phyloP scores from a whole-genome alignment of 257 asterid genomes.

The Primulina tabacum region DNA sequence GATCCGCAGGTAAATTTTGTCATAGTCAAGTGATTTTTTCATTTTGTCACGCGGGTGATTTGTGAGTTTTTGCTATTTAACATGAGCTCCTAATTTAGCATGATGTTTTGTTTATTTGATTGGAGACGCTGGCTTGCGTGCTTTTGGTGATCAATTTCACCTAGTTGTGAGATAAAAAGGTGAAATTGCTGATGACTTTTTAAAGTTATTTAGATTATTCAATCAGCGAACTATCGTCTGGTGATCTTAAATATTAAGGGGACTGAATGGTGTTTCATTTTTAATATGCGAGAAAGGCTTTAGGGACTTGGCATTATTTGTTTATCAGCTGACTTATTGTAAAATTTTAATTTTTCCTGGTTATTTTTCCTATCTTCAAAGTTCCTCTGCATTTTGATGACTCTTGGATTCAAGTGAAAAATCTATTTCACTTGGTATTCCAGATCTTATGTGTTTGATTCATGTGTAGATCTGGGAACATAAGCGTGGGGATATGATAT shows the following conservation, averaged over 20 bases:
- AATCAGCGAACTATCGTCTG: background rate
- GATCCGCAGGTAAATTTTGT: slow-evolving; percentile 66
- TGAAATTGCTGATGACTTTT: background rate
- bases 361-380: background rate
- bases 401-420: background rate
- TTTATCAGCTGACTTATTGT: background rate
- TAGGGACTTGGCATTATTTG: background rate
- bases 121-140: background rate
- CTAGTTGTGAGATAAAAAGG: background rate
- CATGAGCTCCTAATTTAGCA: slow-evolving; percentile 1
- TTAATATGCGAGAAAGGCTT: background rate
- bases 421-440: background rate
- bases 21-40: background rate
- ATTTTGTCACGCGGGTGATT: background rate
- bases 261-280: background rate
- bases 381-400: background rate
- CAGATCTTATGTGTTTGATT: background rate
- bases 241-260: background rate
- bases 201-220: background rate
- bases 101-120: background rate
- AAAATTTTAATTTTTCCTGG: background rate
- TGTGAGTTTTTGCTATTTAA: background rate
- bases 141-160: background rate
- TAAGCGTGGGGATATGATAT: background rate
- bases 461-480: background rate